phyloP scores from a whole-genome alignment of 805 yeast species.

The Zygosaccharomyces gambellarensis region DNA sequence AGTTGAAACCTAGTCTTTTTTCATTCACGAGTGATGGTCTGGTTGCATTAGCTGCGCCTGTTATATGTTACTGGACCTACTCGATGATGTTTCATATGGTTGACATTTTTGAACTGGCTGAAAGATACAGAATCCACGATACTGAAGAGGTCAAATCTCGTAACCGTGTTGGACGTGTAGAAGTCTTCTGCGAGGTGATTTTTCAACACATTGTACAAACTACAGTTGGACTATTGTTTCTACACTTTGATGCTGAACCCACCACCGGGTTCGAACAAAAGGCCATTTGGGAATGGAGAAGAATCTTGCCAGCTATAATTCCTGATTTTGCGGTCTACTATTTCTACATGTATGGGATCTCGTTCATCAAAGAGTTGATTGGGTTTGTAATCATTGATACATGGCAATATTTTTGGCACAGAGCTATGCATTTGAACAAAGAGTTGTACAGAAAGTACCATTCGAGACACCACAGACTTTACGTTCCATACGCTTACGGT shows the following conservation, averaged over 20 bases:
- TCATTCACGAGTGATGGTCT: slow-evolving; percentile 66
- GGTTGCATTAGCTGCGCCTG: slow-evolving; percentile 68
- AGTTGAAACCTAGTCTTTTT: slow-evolving; percentile 42
- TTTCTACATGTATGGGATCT: slow-evolving; percentile 59
- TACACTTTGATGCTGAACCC: slow-evolving; percentile 52
- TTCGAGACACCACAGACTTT: slow-evolving; percentile 88
- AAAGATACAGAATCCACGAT: slow-evolving; percentile 84
- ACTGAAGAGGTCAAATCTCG: slow-evolving; percentile 74
- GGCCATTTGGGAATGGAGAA: slow-evolving; percentile 43
- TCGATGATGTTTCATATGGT: slow-evolving; percentile 69
- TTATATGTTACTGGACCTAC: slow-evolving; percentile 77
- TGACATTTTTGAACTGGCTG: slow-evolving; percentile 72
- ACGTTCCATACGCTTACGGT: slow-evolving; percentile 95
- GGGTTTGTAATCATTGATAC: slow-evolving; percentile 81
- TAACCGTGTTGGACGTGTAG: slow-evolving; percentile 65
- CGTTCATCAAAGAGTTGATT: slow-evolving; percentile 48
- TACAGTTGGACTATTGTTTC: slow-evolving; percentile 55
- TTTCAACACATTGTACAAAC: slow-evolving; percentile 84
- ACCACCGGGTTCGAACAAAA: slow-evolving; percentile 48
- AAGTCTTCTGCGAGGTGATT: slow-evolving; percentile 77
- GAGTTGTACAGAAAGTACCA: slow-evolving; percentile 75
- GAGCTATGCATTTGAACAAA: slow-evolving; percentile 81
- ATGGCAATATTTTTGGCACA: slow-evolving; percentile 92
- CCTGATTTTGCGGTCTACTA: slow-evolving; percentile 48
- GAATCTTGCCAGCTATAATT: slow-evolving; percentile 30